Percentiles rank a stretch among this genome's conserved stretches.
Evolutionary conservation across 1,139 yeast species (phyloP).

Genomic region (Blastobotrys persicus): DNA sequence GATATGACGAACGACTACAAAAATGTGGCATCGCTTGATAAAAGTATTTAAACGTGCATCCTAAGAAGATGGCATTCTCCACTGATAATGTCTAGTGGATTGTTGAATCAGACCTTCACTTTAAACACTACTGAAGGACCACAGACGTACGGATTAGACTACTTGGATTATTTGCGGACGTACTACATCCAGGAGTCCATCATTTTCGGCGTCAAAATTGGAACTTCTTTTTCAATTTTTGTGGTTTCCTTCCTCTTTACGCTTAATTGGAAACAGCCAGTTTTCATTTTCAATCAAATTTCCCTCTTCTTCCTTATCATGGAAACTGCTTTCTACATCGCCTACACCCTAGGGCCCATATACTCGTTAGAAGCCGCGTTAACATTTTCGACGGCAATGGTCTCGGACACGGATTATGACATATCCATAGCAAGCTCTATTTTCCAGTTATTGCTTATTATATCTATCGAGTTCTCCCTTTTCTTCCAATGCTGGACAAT

Average conservation of each 20-base stretch:
- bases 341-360: slow-evolving; percentile 38
- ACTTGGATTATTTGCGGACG: slow-evolving; percentile 38
- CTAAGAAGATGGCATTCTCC: no score
- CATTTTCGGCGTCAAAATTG: slow-evolving; percentile 40
- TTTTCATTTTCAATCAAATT: slow-evolving; percentile 64
- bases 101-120: slow-evolving; percentile 22
- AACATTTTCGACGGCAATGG: slow-evolving; percentile 22
- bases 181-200: slow-evolving; percentile 36
- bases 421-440: slow-evolving; percentile 58
- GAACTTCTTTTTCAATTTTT: slow-evolving; percentile 39
- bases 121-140: slow-evolving; percentile 29
- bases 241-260: slow-evolving; percentile 24
- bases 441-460: slow-evolving; percentile 56
- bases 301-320: slow-evolving; percentile 55
- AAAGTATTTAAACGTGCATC: background rate
- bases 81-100: background rate
- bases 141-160: slow-evolving; percentile 37
- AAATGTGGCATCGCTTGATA: background rate
- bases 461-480: slow-evolving; percentile 61
- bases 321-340: slow-evolving; percentile 58
- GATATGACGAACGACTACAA: background rate
- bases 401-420: slow-evolving; percentile 39
- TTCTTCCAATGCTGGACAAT: slow-evolving; percentile 69
- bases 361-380: background rate
- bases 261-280: slow-evolving; percentile 48